Conservation (phyloP, 2,329 filamentous ascomycete genomes). For the Exophiala sp. region DNA sequence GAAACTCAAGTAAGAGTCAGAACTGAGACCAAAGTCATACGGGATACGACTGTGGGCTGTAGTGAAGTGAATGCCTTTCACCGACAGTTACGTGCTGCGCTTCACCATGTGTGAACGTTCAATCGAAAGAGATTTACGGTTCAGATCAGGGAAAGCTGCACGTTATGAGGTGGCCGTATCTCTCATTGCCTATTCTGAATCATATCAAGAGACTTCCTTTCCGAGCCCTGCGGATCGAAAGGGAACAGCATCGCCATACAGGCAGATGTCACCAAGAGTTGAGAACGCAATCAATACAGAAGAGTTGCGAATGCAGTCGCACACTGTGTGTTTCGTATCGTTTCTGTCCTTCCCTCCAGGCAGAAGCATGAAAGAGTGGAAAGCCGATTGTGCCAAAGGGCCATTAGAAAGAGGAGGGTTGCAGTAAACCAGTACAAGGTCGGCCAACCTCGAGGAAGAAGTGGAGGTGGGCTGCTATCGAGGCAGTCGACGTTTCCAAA, state of each 20-base stretch:
- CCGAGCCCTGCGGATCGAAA: constrained; percentile 18
- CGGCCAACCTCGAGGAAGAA: constrained; percentile 44
- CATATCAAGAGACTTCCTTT: constrained; percentile 29
- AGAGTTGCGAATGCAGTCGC: constrained; percentile 33
- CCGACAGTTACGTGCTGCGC: too few relatives aligned
- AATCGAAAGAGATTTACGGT: too few relatives aligned
- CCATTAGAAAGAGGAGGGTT: constrained; percentile 38
- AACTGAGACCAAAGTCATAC: too few relatives aligned
- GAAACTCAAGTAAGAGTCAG: too few relatives aligned
- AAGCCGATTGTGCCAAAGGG: constrained; percentile 33
- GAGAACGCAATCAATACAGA: constrained; percentile 29
- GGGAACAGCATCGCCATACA: constrained; percentile 25
- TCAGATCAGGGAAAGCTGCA: constrained; percentile 16
- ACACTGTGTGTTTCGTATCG: constrained; percentile 27
- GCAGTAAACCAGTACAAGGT: constrained; percentile 38
- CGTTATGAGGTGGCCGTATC: constrained; percentile 39
- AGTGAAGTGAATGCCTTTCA: too few relatives aligned
- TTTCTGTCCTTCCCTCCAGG: constrained; percentile 21
- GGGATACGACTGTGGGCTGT: too few relatives aligned
- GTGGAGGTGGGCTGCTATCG: constrained; percentile 33
- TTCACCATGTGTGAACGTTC: too few relatives aligned
- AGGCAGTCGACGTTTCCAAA: constrained; percentile 24
- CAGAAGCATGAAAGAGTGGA: constrained; percentile 28
- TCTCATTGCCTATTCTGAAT: constrained; percentile 39
- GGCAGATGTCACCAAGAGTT: constrained; percentile 23